phyloP scores from a whole-genome alignment of 257 asterid species.

The Solanum gandarillasii region DNA sequence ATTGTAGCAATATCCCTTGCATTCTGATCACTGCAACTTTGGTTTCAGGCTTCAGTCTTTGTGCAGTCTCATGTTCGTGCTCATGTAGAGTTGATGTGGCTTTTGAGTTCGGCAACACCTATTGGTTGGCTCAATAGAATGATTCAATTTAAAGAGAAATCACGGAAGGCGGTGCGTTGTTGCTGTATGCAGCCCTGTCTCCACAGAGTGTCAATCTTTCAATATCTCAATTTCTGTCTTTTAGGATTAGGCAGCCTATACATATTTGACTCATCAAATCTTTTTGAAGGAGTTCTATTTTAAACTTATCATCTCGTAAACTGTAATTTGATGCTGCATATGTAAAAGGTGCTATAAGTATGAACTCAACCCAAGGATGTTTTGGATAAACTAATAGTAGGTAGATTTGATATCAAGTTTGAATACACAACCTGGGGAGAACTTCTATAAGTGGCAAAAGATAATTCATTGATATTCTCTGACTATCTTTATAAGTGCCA shows the following conservation, averaged over 20 bases:
- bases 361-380: neutral
- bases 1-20: neutral
- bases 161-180: slow-evolving; percentile 67
- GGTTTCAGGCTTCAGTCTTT: slow-evolving; percentile 82
- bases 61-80: slow-evolving; percentile 98
- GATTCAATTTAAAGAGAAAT: slow-evolving; percentile 96
- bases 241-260: neutral
- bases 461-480: neutral
- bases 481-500: neutral
- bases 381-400: neutral
- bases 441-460: neutral
- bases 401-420: neutral
- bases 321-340: neutral
- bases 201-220: neutral
- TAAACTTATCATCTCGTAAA: neutral
- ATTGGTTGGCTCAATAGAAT: slow-evolving; percentile 94
- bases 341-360: neutral
- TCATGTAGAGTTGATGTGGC: slow-evolving; percentile 94
- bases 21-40: slow-evolving; percentile 9
- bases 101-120: slow-evolving; percentile 81
- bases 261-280: neutral
- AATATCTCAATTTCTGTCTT: neutral
- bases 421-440: neutral
- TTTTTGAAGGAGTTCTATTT: neutral
- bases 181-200: slow-evolving; percentile 8